phyloP scores from a whole-genome alignment of 1,284 basidiomycete species.

The Moniliophthora roreri region DNA sequence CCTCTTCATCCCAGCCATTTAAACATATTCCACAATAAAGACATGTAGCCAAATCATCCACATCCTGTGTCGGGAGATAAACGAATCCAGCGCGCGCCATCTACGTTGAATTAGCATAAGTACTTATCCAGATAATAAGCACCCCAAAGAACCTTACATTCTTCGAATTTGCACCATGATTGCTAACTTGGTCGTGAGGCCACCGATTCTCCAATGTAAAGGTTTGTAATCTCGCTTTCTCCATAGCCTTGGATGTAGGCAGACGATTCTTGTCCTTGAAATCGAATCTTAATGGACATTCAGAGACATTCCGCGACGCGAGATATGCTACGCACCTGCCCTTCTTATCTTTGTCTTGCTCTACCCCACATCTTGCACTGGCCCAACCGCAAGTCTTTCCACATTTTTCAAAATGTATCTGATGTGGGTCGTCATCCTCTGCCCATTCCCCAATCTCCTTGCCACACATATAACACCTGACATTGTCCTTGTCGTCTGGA shows the following conservation, averaged over 20 bases:
- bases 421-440: conserved; percentile 75
- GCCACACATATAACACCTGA: conserved; percentile 74
- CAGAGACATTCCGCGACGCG: neutral
- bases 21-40: conserved; percentile 75
- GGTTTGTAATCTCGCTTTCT: conserved; percentile 67
- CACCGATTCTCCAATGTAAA: conserved; percentile 62
- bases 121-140: conserved; percentile 1
- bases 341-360: conserved; percentile 50
- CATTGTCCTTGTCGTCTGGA: conserved; percentile 62
- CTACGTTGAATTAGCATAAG: conserved; percentile 35
- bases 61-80: conserved; percentile 59
- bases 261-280: conserved; percentile 58
- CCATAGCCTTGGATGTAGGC: conserved; percentile 66
- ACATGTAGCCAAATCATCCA: conserved; percentile 76
- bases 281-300: conserved; percentile 40
- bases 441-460: conserved; percentile 82
- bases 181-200: conserved; percentile 67
- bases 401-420: conserved; percentile 71
- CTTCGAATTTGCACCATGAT: conserved; percentile 68
- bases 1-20: conserved; percentile 78
- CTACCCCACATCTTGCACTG: conserved; percentile 65
- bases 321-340: conserved; percentile 46
- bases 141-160: conserved; percentile 45
- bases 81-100: conserved; percentile 85
- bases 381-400: conserved; percentile 73